Evolutionary conservation across 2,329 filamentous ascomycete species (phyloP).

Genomic region (Fonsecaea erecta): DNA sequence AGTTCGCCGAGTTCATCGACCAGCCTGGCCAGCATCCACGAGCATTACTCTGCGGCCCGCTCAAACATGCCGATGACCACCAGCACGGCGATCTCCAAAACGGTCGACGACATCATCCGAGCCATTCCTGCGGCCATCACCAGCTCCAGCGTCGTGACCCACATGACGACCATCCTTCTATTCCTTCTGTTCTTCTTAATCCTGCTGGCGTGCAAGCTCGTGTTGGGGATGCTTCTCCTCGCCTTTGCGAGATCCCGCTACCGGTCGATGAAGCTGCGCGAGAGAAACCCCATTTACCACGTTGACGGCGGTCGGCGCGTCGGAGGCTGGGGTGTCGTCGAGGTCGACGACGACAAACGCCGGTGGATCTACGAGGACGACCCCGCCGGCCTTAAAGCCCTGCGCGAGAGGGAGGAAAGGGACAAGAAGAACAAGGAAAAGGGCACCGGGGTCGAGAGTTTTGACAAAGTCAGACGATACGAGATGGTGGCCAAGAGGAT

Average conservation of each 20-base stretch:
- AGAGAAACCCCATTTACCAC: slow-evolving; percentile 65
- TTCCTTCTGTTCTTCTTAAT: slow-evolving; percentile 85
- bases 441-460: slow-evolving; percentile 60
- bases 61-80: slow-evolving; percentile 65
- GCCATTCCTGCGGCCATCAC: slow-evolving; percentile 50
- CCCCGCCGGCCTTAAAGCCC: slow-evolving; percentile 67
- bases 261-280: slow-evolving; percentile 74
- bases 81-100: slow-evolving; percentile 58
- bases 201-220: slow-evolving; percentile 79
- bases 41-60: slow-evolving; percentile 59
- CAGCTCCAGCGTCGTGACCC: slow-evolving; percentile 48
- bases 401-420: slow-evolving; percentile 66
- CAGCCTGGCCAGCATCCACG: slow-evolving; percentile 51
- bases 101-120: slow-evolving; percentile 46
- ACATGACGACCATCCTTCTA: slow-evolving; percentile 79
- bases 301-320: slow-evolving; percentile 75
- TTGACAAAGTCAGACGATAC: slow-evolving; percentile 75
- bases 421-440: slow-evolving; percentile 65
- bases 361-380: slow-evolving; percentile 88
- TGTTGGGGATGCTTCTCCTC: slow-evolving; percentile 86
- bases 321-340: slow-evolving; percentile 82
- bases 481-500: slow-evolving; percentile 97
- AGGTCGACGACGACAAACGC: slow-evolving; percentile 85
- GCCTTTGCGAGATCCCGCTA: slow-evolving; percentile 80
- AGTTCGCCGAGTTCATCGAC: slow-evolving; percentile 40